These are phyloP conservation scores for Stachybotrys chlorohalonatus DNA, from an alignment of 2,329 filamentous ascomycete species.

Conservation along the genomic window DNA sequence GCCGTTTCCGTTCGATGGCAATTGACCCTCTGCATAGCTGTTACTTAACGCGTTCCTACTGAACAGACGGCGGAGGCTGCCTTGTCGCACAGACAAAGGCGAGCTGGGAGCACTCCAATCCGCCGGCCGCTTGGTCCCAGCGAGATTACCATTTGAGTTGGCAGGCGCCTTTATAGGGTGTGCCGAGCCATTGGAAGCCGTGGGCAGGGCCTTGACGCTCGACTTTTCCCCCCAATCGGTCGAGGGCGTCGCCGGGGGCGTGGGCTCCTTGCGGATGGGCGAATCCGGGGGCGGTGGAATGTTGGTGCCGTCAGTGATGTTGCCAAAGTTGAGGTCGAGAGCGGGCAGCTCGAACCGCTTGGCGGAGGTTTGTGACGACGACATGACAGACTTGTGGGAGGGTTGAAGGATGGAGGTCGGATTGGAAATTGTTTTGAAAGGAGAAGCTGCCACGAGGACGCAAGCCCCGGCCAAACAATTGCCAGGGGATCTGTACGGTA, in stretches of 20 bases:
- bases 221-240: constrained; percentile 11
- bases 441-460: not conserved
- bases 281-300: constrained; percentile 51
- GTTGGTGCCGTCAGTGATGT: constrained; percentile 50
- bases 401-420: constrained; percentile 7
- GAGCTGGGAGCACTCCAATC: constrained; percentile 45
- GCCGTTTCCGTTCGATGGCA: constrained; percentile 27
- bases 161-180: not conserved
- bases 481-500: not conserved
- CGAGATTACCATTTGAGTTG: constrained; percentile 30
- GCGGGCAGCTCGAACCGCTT: constrained; percentile 46
- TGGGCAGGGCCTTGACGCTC: constrained; percentile 4
- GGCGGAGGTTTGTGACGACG: constrained; percentile 16
- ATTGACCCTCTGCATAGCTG: constrained; percentile 40
- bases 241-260: constrained; percentile 29
- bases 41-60: constrained; percentile 47
- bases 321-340: constrained; percentile 49
- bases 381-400: constrained; percentile 5
- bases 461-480: not conserved
- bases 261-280: constrained; percentile 38
- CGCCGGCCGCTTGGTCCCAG: constrained; percentile 38
- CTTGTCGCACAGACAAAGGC: constrained; percentile 39
- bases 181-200: constrained; percentile 5
- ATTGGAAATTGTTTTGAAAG: not conserved
- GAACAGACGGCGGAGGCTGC: constrained; percentile 49